A percentile compares a stretch with the other conserved stretches of the same genome.
Conservation (phyloP, 768 basidiomycete species). For the Chlorophyllum brunneum region DNA sequence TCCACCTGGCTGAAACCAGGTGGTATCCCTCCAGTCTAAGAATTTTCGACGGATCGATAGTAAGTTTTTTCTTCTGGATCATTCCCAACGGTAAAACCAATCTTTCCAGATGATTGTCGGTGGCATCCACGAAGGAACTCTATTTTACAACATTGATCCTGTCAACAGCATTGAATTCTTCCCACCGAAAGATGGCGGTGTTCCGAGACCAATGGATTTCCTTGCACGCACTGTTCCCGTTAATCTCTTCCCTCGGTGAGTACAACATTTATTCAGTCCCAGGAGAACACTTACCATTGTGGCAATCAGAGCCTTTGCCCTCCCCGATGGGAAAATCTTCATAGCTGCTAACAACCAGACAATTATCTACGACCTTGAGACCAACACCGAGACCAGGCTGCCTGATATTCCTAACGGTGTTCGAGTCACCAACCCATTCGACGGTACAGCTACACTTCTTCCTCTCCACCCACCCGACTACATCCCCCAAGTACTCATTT, state of each 20-base stretch:
- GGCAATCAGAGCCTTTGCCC: conserved; percentile 22
- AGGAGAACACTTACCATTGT: neutral
- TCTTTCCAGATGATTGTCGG: conserved; percentile 23
- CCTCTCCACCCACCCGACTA: conserved; percentile 35
- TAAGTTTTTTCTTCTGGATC: conserved; percentile 23
- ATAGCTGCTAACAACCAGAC: conserved; percentile 38
- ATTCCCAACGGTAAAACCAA: neutral
- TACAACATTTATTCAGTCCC: too few relatives aligned
- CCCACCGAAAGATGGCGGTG: conserved; percentile 35
- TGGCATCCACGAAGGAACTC: conserved; percentile 27
- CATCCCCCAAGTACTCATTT: conserved; percentile 43
- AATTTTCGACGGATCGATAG: conserved; percentile 29
- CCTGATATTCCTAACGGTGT: conserved; percentile 44
- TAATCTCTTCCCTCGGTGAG: conserved; percentile 26
- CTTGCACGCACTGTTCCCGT: conserved; percentile 25
- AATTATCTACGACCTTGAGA: conserved; percentile 36
- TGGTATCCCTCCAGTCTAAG: conserved; percentile 40
- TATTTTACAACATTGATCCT: conserved; percentile 63
- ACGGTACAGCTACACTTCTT: conserved; percentile 34
- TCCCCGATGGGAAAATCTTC: conserved; percentile 40
- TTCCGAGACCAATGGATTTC: conserved; percentile 24
- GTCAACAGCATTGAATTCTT: conserved; percentile 41
- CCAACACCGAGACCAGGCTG: conserved; percentile 32
- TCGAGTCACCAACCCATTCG: conserved; percentile 37
- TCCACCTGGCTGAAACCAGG: conserved; percentile 32